phyloP scores from a whole-genome alignment of 371 early-diverging fungal species.

The Actinomucor elegans region DNA sequence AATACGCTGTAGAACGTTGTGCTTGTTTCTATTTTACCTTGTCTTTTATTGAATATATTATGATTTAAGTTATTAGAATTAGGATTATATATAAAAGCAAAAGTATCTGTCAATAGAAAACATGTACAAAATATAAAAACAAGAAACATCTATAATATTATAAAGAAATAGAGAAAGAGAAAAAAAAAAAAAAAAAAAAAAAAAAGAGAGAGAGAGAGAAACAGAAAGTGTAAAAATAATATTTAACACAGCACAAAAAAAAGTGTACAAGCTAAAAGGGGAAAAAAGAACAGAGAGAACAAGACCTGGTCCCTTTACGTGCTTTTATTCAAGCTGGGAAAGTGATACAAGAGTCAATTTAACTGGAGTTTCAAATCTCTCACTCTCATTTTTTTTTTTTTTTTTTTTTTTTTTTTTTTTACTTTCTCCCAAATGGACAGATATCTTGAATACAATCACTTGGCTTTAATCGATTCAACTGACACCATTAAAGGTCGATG shows the following conservation, averaged over 20 bases:
- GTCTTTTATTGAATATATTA: conserved; percentile 18
- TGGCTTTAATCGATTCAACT: conserved; percentile 11
- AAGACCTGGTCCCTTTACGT: not conserved
- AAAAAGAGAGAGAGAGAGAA: not conserved
- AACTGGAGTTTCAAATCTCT: too few species aligned
- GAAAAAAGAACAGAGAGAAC: not conserved
- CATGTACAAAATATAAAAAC: conserved; percentile 8
- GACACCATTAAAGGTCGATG: conserved; percentile 29
- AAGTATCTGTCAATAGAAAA: conserved; percentile 4
- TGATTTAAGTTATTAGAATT: too few species aligned
- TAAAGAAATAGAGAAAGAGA: not conserved
- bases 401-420: not conserved
- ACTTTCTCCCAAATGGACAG: conserved; percentile 14
- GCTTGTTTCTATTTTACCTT: conserved; percentile 15
- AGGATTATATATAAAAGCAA: too few species aligned
- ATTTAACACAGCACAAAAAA: too few species aligned
- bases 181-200: not conserved
- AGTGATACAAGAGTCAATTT: too few species aligned
- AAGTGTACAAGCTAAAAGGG: too few species aligned
- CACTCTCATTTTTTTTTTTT: not conserved
- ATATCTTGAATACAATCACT: conserved; percentile 14
- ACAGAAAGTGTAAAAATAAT: not conserved
- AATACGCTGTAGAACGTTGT: not conserved
- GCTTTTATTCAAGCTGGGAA: too few species aligned
- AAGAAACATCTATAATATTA: conserved; percentile 1